Evolutionary conservation across 2,329 filamentous ascomycete species (phyloP).

Genomic region (Penicillium sp.): DNA sequence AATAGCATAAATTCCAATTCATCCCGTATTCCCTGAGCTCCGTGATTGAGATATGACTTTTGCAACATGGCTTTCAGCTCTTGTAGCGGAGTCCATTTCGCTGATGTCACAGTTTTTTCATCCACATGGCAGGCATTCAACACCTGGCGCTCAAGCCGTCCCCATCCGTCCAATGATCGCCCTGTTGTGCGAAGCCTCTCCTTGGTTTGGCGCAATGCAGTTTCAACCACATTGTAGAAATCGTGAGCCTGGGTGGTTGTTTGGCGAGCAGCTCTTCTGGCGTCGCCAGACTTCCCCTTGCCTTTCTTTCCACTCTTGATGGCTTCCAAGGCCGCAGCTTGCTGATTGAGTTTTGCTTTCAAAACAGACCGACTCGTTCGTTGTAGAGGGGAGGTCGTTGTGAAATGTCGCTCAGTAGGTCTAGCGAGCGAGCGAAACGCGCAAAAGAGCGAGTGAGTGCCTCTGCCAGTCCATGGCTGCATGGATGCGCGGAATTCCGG

Average conservation of each 20-base stretch:
- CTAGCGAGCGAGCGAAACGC: constrained; percentile 34
- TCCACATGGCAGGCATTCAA: constrained; percentile 32
- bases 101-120: constrained; percentile 7
- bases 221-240: constrained; percentile 29
- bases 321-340: not conserved
- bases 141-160: constrained; percentile 32
- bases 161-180: constrained; percentile 25
- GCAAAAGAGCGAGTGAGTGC: constrained; percentile 45
- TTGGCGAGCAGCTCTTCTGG: not conserved
- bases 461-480: constrained; percentile 39
- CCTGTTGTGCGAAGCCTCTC: constrained; percentile 15
- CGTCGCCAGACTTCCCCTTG: not conserved
- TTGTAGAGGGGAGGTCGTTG: constrained; percentile 30
- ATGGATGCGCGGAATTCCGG: constrained; percentile 26
- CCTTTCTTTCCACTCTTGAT: not conserved
- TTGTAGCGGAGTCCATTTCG: constrained; percentile 21
- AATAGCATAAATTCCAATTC: constrained; percentile 70
- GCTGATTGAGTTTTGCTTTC: constrained; percentile 8
- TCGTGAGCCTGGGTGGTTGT: constrained; percentile 20
- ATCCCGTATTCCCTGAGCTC: constrained; percentile 52
- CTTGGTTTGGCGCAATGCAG: constrained; percentile 27
- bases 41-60: constrained; percentile 58
- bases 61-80: constrained; percentile 47
- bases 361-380: constrained; percentile 18
- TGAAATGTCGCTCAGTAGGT: constrained; percentile 31